Conservation (phyloP, 495 filamentous ascomycete species). For the Penicillium mononematosum region DNA sequence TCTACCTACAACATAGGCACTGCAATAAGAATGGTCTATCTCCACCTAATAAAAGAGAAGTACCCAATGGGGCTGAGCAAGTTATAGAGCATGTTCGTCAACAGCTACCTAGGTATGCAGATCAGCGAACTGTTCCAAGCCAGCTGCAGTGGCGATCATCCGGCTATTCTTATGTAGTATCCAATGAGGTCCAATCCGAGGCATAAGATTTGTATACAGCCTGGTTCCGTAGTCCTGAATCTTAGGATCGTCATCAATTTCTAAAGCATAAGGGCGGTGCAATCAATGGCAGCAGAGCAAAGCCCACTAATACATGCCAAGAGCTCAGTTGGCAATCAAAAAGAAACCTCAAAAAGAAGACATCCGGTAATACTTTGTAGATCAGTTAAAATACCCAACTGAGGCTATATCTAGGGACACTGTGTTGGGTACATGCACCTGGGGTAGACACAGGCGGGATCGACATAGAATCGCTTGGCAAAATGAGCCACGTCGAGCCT, state of each 20-base stretch:
- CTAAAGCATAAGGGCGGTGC: background rate
- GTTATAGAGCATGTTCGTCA: background rate
- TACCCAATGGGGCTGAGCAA: background rate
- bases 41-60: background rate
- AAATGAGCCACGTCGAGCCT: slow-evolving; percentile 5
- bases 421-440: background rate
- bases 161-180: background rate
- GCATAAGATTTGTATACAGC: background rate
- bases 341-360: background rate
- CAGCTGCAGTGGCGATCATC: background rate
- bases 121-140: background rate
- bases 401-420: background rate
- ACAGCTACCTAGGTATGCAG: background rate
- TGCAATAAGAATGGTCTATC: background rate
- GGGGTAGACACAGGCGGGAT: background rate
- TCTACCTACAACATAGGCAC: background rate
- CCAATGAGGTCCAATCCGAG: background rate
- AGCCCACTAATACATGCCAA: background rate
- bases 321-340: background rate
- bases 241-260: background rate
- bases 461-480: background rate
- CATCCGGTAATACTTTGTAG: background rate
- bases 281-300: background rate
- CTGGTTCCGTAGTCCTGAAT: background rate
- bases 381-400: background rate